Base-by-base conservation (phyloP, 2,329 filamentous ascomycete genomes). In the Endocalyx cinctus region DNA sequence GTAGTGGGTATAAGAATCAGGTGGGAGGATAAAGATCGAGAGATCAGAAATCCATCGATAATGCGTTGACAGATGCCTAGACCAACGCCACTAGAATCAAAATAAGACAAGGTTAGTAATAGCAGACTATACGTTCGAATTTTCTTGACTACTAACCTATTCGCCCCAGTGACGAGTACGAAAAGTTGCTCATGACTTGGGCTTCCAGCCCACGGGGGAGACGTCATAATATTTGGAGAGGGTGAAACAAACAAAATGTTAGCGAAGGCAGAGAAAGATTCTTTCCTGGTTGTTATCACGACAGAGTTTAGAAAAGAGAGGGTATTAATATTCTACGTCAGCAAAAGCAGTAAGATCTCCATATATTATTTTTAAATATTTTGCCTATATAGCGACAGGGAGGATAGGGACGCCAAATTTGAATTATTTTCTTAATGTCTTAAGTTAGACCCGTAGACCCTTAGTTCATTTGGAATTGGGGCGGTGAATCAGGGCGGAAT, bases 1-100 rank as follows among this genome's bases (percentile, higher is more conserved):
- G 90, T 95, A 5, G 87, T 94, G 43, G 87, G 80, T 43, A 96
- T 78, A 34, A 96, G 71, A 47, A 87, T 75, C 27, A 97, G 76
- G 51, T 83, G 78, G 37, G 85, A 74, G 18, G 70, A 68, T 30
- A 77, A 67, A 18, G 83, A 76, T 22, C 78, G 79, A 10, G 77
- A 77, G 38, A 70, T 66, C 39, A 94, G 77, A 67, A 95, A 96
- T 51, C 94, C 86, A 66, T 95, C 87, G 48, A 94, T 90, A 36
- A 95, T 72, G 40, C 87, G 85, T 53, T 84, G 79, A 57, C 84
- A 85, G 47, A 86, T 88, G 35, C 83, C 82, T 50, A 90, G 84
- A 27, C 90, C 90, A 27, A 96, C 79, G 40, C 90, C 90, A 57
- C 90, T 96, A 15, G 13, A 12, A 5, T 10, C 5, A 14, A 31